phyloP scores from a whole-genome alignment of 2,329 filamentous ascomycete genomes.

The Nigrospora oryzae region DNA sequence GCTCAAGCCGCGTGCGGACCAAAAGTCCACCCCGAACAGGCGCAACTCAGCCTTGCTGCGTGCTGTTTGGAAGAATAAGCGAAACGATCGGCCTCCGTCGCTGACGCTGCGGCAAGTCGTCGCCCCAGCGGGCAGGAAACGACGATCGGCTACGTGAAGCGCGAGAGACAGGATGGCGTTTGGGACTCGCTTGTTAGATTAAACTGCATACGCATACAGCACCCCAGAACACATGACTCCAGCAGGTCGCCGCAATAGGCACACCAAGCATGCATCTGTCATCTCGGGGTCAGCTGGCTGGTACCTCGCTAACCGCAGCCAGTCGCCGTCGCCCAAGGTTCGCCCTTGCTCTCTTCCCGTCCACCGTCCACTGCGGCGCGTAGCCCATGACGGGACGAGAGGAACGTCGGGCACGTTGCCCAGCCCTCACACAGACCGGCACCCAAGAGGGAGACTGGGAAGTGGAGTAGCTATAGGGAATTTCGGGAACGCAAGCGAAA shows the following conservation, averaged over 20 bases:
- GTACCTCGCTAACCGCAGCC: not conserved
- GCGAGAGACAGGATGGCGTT: not conserved
- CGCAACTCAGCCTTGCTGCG: too few relatives aligned
- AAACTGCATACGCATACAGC: not conserved
- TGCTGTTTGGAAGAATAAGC: not conserved
- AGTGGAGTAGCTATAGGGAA: not conserved
- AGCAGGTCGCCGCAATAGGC: not conserved
- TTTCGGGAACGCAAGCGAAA: slow-evolving; percentile 2
- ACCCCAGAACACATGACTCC: not conserved
- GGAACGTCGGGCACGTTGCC: too few relatives aligned
- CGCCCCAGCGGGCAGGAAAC: not conserved
- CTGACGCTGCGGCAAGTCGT: not conserved
- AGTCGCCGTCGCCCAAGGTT: too few relatives aligned
- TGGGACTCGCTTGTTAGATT: slow-evolving; percentile 1
- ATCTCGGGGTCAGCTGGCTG: not conserved
- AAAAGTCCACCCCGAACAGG: too few relatives aligned
- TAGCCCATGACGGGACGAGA: too few relatives aligned
- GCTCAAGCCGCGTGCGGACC: too few relatives aligned
- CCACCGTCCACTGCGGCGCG: too few relatives aligned
- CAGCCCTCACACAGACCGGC: too few relatives aligned
- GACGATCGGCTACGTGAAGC: not conserved
- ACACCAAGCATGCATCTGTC: not conserved
- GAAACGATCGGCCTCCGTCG: not conserved
- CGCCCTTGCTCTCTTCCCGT: too few relatives aligned
- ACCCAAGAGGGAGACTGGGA: too few relatives aligned